Evolutionary conservation across 2,329 filamentous ascomycete genomes (phyloP).

Genomic region (Colletotrichum lentis): DNA sequence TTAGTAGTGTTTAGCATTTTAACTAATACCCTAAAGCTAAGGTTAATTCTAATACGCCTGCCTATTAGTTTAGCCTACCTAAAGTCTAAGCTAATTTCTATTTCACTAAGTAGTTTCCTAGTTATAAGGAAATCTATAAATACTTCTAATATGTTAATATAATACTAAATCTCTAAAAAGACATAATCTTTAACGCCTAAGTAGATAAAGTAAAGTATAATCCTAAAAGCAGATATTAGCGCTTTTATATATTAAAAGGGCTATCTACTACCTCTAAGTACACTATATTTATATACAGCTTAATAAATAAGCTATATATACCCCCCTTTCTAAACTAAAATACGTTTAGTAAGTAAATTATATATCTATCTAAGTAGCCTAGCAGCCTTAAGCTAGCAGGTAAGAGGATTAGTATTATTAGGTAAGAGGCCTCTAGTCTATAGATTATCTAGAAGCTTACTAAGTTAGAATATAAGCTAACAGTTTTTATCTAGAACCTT

Average conservation of each 20-base stretch:
- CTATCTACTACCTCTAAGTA: constrained; percentile 49
- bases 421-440: constrained; percentile 2
- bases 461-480: constrained; percentile 47
- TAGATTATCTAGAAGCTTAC: constrained; percentile 37
- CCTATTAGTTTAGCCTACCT: constrained; percentile 48
- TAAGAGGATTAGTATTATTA: too few relatives aligned
- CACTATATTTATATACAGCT: constrained; percentile 56
- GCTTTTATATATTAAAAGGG: constrained; percentile 53
- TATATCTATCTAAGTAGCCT: constrained; percentile 44
- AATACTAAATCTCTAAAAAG: constrained; percentile 52
- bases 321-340: constrained; percentile 47
- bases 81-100: constrained; percentile 55
- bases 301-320: constrained; percentile 54
- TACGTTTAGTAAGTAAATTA: constrained; percentile 43
- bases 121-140: constrained; percentile 49
- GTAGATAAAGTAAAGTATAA: too few relatives aligned
- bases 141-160: constrained; percentile 59
- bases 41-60: constrained; percentile 48
- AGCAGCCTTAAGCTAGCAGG: too few relatives aligned
- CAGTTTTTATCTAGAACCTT: constrained; percentile 65
- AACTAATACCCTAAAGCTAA: constrained; percentile 52
- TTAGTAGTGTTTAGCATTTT: too few relatives aligned
- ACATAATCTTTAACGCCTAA: constrained; percentile 56
- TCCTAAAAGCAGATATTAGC: constrained; percentile 50
- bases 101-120: constrained; percentile 53